Base-by-base conservation (phyloP, 345 rosid genomes). In the Diplotaxis tenuifolia region DNA sequence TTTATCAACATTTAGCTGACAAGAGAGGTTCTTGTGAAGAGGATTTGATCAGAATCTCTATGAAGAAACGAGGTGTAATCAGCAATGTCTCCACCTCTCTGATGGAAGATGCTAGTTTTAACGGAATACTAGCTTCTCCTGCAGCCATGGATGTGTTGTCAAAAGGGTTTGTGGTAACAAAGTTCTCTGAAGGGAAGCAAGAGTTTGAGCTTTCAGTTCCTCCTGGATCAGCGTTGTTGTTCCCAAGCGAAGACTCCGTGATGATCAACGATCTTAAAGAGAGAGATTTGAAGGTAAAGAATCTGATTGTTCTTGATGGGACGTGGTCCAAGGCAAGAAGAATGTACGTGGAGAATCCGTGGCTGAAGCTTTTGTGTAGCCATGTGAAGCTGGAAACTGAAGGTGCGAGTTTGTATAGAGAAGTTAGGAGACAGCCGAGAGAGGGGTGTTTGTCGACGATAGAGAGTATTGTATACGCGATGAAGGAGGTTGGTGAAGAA, bases 261-360 rank as follows among this genome's bases (percentile, higher is more conserved):
- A 63, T 83, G 56, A 73, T 86, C 71, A 81, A 59, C 10, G 88
- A 79, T 42, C 80, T 91, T 38, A 66, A 74, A 70, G 85, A 62
- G 27, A 80, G 73, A 76, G 74, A 78, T 7, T 66, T 81, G 9
- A 73, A 84, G 63, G 82, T 84, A 54, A 86, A 76, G 82, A 91
- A 86, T 67, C 82, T 93, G 84, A 84, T 93, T 54, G 96, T 88
- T 67, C 80, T 93, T 59, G 97, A 93, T 50, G 98, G 96, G 67
- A 93, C 97, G 0, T 91, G 94, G 98, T 67, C 86, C 0, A 93
- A 93, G 83, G 98, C 96, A 0, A 86, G 78, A 72, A 86, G 94
- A 61, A 81, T 91, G 79, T 91, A 88, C 71, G 76, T 79, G 4
- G 98, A 93, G 84, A 86, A 89, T 61, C 97, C 96, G 12, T 91